Evolutionary conservation across 2,329 filamentous ascomycete genomes (phyloP).

Genomic region (Verticillium albo-atrum): DNA sequence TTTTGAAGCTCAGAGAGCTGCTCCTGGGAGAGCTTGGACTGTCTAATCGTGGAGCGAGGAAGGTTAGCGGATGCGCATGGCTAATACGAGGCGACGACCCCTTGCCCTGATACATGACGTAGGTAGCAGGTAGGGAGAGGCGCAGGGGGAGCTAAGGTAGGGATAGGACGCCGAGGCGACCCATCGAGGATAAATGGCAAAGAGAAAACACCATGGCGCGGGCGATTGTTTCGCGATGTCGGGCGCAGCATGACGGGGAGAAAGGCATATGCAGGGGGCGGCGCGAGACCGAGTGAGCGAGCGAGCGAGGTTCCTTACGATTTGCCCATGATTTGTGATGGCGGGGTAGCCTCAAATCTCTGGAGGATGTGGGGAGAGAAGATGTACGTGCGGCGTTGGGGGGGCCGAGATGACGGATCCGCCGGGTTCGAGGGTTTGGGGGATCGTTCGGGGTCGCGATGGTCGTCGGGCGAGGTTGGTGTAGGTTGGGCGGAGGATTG

Average conservation of each 20-base stretch:
- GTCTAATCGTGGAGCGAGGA: slow-evolving; percentile 48
- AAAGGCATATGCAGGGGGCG: neutral
- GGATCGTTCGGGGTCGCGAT: neutral
- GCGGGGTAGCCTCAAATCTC: neutral
- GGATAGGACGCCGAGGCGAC: neutral
- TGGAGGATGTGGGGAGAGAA: neutral
- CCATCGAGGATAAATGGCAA: neutral
- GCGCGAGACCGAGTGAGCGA: neutral
- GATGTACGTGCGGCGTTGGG: neutral
- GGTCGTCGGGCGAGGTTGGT: neutral
- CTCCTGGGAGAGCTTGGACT: slow-evolving; percentile 96
- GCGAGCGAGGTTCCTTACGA: slow-evolving; percentile 30
- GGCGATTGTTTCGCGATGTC: neutral
- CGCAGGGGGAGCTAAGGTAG: neutral
- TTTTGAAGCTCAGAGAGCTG: slow-evolving; percentile 94
- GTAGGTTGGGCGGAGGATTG: neutral
- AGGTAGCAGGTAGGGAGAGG: neutral
- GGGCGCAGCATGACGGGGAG: neutral
- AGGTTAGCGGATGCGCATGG: slow-evolving; percentile 15
- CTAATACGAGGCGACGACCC: neutral
- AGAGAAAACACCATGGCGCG: neutral
- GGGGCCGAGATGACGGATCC: neutral
- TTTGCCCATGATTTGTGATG: slow-evolving; percentile 36
- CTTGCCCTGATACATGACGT: neutral
- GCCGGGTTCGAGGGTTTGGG: neutral